phyloP scores from a whole-genome alignment of 225 moss, liverwort and hornwort genomes.

The Bryoerythrophyllum caledonicum region DNA sequence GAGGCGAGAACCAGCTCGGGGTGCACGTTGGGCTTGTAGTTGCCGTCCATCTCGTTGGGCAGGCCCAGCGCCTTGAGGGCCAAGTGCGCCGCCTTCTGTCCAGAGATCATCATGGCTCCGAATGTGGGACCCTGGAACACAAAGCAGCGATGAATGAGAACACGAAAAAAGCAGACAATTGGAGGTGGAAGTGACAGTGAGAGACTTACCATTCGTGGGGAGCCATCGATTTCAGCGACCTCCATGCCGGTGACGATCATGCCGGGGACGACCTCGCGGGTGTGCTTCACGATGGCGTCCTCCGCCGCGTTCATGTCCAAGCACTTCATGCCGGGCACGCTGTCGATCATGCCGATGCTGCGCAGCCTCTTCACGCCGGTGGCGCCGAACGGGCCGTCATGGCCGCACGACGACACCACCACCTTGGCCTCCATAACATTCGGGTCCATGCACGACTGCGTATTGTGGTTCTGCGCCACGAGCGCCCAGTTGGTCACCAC shows the following conservation, averaged over 20 bases:
- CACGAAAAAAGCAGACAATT: neutral
- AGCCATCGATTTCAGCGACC: slow-evolving; percentile 95
- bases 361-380: slow-evolving; percentile 93
- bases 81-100: slow-evolving; percentile 90
- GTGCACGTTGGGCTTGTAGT: slow-evolving; percentile 40
- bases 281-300: slow-evolving; percentile 78
- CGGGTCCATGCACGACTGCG: slow-evolving; percentile 97
- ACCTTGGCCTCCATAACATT: slow-evolving; percentile 98
- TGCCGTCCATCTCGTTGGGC: slow-evolving; percentile 92
- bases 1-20: slow-evolving; percentile 20
- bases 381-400: slow-evolving; percentile 94
- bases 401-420: slow-evolving; percentile 93
- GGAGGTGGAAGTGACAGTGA: neutral
- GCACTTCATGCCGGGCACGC: slow-evolving; percentile 90
- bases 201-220: slow-evolving; percentile 73
- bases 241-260: slow-evolving; percentile 99
- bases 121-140: slow-evolving; percentile 86
- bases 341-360: slow-evolving; percentile 88
- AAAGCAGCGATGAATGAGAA: neutral
- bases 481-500: slow-evolving; percentile 98
- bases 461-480: slow-evolving; percentile 86
- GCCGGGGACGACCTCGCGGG: slow-evolving; percentile 91
- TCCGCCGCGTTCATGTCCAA: slow-evolving; percentile 96
- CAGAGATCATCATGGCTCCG: slow-evolving; percentile 98
- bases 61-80: slow-evolving; percentile 79